A percentile compares a stretch with the other conserved stretches of the same genome.
phyloP scores from a whole-genome alignment of 257 asterid genomes.

The Solanum sejunctum region DNA sequence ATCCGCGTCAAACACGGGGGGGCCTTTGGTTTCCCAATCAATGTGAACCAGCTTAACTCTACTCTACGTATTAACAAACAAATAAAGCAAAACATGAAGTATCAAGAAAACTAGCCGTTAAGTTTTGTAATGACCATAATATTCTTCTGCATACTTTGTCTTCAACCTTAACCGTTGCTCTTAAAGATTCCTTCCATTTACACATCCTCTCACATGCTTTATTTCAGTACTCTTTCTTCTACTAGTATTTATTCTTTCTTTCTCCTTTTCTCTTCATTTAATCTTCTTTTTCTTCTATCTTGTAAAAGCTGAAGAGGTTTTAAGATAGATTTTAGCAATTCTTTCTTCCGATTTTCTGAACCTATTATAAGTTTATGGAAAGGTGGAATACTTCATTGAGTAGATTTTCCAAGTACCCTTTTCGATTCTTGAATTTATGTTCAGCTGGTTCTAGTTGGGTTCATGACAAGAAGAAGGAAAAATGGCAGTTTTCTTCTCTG shows the following conservation, averaged over 20 bases:
- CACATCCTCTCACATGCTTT: slow-evolving; percentile 10
- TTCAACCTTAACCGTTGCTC: background rate
- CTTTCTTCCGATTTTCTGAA: background rate
- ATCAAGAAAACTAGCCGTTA: slow-evolving; percentile 25
- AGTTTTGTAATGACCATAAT: background rate
- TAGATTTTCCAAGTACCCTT: slow-evolving; percentile 6
- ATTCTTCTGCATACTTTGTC: slow-evolving; percentile 4
- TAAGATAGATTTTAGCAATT: background rate
- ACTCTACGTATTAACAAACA: background rate
- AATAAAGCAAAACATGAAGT: background rate
- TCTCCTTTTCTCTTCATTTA: slow-evolving; percentile 1
- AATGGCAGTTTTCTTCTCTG: background rate
- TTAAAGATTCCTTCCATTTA: slow-evolving; percentile 11
- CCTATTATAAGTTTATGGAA: background rate
- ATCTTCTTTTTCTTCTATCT: background rate
- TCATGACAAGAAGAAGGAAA: background rate
- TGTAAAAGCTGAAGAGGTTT: background rate
- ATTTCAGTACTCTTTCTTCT: slow-evolving; percentile 1
- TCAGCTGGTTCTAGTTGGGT: background rate
- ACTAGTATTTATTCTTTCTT: slow-evolving; percentile 3
- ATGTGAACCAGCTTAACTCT: background rate
- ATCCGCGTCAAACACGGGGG: slow-evolving; percentile 36
- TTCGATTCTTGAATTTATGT: background rate
- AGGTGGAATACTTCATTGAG: background rate
- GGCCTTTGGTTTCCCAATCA: background rate